Conservation (phyloP, 345 rosid species). For the Triadica sebifera region DNA sequence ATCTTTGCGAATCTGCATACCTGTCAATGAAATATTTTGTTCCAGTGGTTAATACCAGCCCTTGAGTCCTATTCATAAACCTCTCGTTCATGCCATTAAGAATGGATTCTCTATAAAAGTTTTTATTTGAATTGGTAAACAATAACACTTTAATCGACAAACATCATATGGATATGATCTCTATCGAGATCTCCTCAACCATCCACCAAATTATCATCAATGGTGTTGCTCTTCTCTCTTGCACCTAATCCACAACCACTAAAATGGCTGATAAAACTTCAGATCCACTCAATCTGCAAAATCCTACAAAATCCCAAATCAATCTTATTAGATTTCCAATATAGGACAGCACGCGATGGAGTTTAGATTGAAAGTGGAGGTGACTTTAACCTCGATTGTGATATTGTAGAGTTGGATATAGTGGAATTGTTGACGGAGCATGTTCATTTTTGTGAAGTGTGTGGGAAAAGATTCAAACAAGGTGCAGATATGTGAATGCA, state of each 20-base stretch:
- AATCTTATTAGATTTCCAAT: not conserved
- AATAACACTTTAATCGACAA: constrained; percentile 29
- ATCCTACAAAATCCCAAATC: not conserved
- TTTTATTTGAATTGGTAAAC: constrained; percentile 44
- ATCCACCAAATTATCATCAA: constrained; percentile 47
- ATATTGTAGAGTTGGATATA: constrained; percentile 56
- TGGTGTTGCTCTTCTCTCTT: constrained; percentile 46
- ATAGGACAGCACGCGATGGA: not conserved
- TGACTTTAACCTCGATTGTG: constrained; percentile 27
- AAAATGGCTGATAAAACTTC: not conserved
- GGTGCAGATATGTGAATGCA: constrained; percentile 79
- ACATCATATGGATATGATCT: constrained; percentile 46
- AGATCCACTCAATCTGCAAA: not conserved
- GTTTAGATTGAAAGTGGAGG: constrained; percentile 1
- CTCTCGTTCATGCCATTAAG: constrained; percentile 33
- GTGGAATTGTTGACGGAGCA: constrained; percentile 64
- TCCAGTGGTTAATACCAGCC: constrained; percentile 11
- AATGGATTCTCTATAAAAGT: constrained; percentile 47
- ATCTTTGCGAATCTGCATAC: constrained; percentile 6
- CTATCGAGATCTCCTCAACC: constrained; percentile 50
- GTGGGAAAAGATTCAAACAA: constrained; percentile 74
- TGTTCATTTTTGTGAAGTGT: constrained; percentile 63
- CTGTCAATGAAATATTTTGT: constrained; percentile 4
- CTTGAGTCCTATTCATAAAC: constrained; percentile 29
- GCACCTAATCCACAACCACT: constrained; percentile 10